phyloP scores from a whole-genome alignment of 108 stramenopile genomes.

The Fistulifera solaris region DNA sequence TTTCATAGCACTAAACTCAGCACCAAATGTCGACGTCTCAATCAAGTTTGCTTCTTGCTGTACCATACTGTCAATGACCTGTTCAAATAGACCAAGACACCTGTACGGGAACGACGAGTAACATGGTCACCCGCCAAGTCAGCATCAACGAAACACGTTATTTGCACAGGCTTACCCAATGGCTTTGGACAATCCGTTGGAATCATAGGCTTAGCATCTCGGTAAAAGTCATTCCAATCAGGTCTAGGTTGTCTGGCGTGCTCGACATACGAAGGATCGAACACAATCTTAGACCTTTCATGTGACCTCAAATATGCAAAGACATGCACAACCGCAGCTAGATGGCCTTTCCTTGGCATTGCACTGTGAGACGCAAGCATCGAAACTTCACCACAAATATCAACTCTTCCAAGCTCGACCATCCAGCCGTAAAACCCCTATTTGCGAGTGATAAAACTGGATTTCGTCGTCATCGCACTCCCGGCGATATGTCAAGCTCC shows the following conservation, averaged over 20 bases:
- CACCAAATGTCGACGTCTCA: conserved; percentile 46
- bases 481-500: conserved; percentile 15
- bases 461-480: conserved; percentile 6
- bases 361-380: conserved; percentile 29
- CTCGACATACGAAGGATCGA: conserved; percentile 21
- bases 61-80: conserved; percentile 36
- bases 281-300: conserved; percentile 16
- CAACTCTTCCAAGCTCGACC: conserved; percentile 36
- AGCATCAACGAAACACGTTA: conserved; percentile 36
- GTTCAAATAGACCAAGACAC: conserved; percentile 42
- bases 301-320: conserved; percentile 19
- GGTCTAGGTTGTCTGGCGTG: neutral
- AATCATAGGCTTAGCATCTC: conserved; percentile 14
- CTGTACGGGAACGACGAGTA: conserved; percentile 44
- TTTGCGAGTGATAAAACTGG: conserved; percentile 19
- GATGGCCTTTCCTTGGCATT: conserved; percentile 30
- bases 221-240: conserved; percentile 22
- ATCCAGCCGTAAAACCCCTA: conserved; percentile 42
- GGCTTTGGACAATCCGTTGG: conserved; percentile 26
- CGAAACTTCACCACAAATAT: conserved; percentile 32
- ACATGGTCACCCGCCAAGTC: conserved; percentile 37
- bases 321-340: conserved; percentile 27
- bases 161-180: conserved; percentile 16
- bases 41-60: conserved; percentile 41
- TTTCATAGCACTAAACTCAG: conserved; percentile 38